Conservation (phyloP, 2,329 filamentous ascomycete species). For the Aspergillus vadensis region DNA sequence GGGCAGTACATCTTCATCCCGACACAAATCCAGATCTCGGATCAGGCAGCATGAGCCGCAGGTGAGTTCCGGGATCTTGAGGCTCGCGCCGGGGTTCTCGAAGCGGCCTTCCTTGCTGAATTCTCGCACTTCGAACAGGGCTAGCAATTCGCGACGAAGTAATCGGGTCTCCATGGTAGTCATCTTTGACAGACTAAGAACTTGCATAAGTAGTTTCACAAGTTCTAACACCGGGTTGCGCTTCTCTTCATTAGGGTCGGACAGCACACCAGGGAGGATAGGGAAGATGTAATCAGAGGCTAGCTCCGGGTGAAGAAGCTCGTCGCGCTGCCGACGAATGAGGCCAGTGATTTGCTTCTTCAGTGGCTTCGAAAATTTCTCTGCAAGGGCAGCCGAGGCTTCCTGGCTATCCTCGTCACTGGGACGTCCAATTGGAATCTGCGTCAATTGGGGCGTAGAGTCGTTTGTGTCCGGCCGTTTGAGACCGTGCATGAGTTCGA, state of each 20-base stretch:
- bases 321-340: constrained; percentile 82
- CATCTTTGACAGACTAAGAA: constrained; percentile 85
- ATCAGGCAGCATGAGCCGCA: constrained; percentile 90
- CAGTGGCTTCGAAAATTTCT: constrained; percentile 81
- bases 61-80: constrained; percentile 73
- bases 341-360: constrained; percentile 84
- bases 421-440: constrained; percentile 61
- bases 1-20: constrained; percentile 78
- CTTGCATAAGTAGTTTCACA: constrained; percentile 90
- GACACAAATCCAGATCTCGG: constrained; percentile 87
- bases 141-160: constrained; percentile 83
- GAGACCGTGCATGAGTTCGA: constrained; percentile 86
- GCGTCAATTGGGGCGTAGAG: constrained; percentile 62
- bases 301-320: constrained; percentile 85
- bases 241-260: constrained; percentile 56
- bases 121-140: constrained; percentile 90
- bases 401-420: constrained; percentile 63
- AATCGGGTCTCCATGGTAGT: constrained; percentile 85
- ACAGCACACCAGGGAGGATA: constrained; percentile 58
- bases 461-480: constrained; percentile 69
- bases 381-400: constrained; percentile 69
- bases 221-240: constrained; percentile 83
- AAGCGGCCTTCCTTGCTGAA: constrained; percentile 89
- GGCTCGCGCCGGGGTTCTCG: constrained; percentile 75
- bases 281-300: constrained; percentile 87